Base-by-base conservation (phyloP, 371 early-diverging fungal genomes). In the Massospora cicadina region DNA sequence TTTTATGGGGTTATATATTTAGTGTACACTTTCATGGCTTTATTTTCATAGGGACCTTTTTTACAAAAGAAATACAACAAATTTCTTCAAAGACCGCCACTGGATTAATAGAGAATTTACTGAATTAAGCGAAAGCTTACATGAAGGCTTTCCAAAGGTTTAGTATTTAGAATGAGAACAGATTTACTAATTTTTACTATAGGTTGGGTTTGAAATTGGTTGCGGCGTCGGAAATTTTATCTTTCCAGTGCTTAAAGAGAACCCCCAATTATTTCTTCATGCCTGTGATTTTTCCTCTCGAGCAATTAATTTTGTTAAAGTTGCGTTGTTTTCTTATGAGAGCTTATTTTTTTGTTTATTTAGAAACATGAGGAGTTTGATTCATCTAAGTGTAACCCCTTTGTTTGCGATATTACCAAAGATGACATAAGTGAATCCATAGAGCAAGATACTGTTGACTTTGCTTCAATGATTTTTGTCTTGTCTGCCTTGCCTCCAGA, bases 161-260 rank as follows among this genome's bases (percentile, higher is more conserved):
- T 2, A 28, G 25, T 0, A 24, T 31, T 55, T 17, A 43, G 43
- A 5, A 43, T 43, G 5, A n/a, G n/a, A n/a, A n/a, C 43, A 2
- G 23, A 29, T 53, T 43, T 54, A 1, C 25, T 28, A 63, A 3
- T 25, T 13, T 2, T 23, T 29, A 24, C 17, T 43, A 2, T 54
- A 55, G 55, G 24, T 54, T 54, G 55, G 23, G 1, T 71, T 87
- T 0, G 92, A 91, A 73, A 78, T 91, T 33, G 98, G 98, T 28
- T 98, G 98, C 72, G 98, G 97, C 43, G 95, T 95, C 0, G 98
- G 98, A 57, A 96, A 95, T 74, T 95, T 96, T 80, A 77, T 92
- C 43, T 95, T 85, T 73, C 98, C 98, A 1, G 76, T 91, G 7
- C 66, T 96, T 28, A 85, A 87, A 43, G 76, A 77, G 33, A 87